Evolutionary conservation across 306 rosid species (phyloP), one percentile per base, ranked within the genome.

Genomic region (Prunus mume): DNA sequence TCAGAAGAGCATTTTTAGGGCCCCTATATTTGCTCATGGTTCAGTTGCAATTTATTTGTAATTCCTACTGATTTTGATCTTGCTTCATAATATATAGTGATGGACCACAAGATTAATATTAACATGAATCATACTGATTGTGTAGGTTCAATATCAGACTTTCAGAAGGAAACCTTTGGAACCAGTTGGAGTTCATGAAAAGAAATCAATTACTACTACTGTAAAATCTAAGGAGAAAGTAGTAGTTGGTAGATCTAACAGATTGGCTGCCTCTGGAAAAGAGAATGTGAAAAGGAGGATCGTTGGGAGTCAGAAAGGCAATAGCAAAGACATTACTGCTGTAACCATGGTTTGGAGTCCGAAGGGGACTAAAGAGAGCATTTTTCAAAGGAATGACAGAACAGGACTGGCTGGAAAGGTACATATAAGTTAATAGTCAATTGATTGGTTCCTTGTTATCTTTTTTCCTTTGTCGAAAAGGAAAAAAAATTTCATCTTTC

Each of bases 241-340:
- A 49, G 81, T 73, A 76, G 67, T 69, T 69, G 74, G 52, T 32
- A 77, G 60, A 70, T 45, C 75, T 61, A 65, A 51, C 43, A 76
- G 74, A 34, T 69, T 83, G 83, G 76, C 63, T 3, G 80, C 76
- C 71, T 72, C 76, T 52, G 88, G 88, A 62, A 85, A 80, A 80
- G 91, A 91, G 86, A 89, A 88, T 80, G 73, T 68, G 72, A 76
- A 70, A 24, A 81, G 65, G 66, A 85, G 60, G 68, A 60, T 55
- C 43, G 11, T 82, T 47, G 58, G 11, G 22, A 81, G 75, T 76
- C 76, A 78, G 68, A 88, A 93, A 68, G 68, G 85, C 86, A 72
- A 32, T 61, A 82, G 76, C 75, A 87, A 76, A 81, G 87, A 68
- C 68, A 68, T 71, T 72, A 64, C 69, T 78, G 68, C 85, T 49